Base-by-base conservation (phyloP, 2,329 filamentous ascomycete species). In the Talaromyces atroroseus region DNA sequence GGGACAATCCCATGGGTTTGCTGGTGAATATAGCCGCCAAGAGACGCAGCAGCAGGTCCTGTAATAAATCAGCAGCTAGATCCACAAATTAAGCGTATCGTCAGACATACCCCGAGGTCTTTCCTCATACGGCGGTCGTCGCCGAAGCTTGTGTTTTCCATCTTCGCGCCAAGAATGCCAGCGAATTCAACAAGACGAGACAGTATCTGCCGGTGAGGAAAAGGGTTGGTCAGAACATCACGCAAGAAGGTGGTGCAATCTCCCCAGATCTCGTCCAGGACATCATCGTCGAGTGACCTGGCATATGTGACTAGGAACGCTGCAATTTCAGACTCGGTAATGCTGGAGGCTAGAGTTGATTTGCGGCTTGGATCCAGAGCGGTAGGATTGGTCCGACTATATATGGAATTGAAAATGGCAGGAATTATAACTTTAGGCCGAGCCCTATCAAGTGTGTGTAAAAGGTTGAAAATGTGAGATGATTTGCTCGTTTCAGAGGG, bases 221-320 rank as follows among this genome's bases (percentile, higher is more conserved):
- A 90, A 1, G 94, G 95, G 66, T 99, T 99, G 23, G 87, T 85
- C 26, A 99, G 79, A 26, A 99, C 82, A 68, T 99, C 95, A 61
- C 86, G 88, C 59, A 97, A 73, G 71, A 99, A 99, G 0, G 87
- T 83, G 65, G 92, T 90, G 70, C 92, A 99, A 68, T 99, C 92
- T 42, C 86, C 81, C 94, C 94, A 99, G 49, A 99, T 96, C 72
- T 99, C 94, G 65, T 99, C 94, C 82, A 96, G 92, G 16, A 94
- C 89, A 75, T 99, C 94, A 65, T 99, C 94, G 66, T 99, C 94
- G 12, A 97, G 79, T 0, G 92, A 94, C 29, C 83, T 83, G 0
- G 91, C 87, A 71, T 99, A 99, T 60, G 94, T 89, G 7, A 96
- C 89, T 46, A 97, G 74, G 70, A 99, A 99, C 8, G 88, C 83